Evolutionary conservation across 225 moss, liverwort and hornwort genomes (phyloP).

Genomic region (Sphagnum contortum): DNA sequence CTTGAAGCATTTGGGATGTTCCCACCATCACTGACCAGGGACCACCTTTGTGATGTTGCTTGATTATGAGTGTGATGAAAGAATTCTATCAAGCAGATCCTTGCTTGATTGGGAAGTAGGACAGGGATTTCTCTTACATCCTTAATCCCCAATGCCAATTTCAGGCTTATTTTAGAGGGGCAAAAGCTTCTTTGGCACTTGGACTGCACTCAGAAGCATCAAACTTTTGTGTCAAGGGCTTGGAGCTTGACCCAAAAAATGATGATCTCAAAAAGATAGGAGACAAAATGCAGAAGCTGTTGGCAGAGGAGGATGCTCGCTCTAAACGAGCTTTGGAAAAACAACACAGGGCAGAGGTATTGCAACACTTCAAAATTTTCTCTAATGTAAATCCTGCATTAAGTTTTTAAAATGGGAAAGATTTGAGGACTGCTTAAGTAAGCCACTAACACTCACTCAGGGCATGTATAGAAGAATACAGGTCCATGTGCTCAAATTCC

Average conservation of each 20-base stretch:
- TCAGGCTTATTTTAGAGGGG: constrained; percentile 89
- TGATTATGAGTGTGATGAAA: too few species aligned
- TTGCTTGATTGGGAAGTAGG: too few species aligned
- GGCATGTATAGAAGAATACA: too few species aligned
- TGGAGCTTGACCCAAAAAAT: constrained; percentile 55
- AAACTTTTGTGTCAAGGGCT: constrained; percentile 41
- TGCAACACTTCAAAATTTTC: neutral
- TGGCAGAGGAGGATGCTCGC: constrained; percentile 47
- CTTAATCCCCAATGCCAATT: neutral
- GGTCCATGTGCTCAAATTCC: too few species aligned
- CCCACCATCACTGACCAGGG: too few species aligned
- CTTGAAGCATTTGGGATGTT: too few species aligned
- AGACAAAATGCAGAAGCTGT: constrained; percentile 44
- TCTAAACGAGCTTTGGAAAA: constrained; percentile 47
- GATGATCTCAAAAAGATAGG: constrained; percentile 53
- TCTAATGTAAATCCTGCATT: neutral
- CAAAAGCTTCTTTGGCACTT: constrained; percentile 77
- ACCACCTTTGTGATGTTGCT: too few species aligned
- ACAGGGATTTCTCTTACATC: too few species aligned
- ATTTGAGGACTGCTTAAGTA: neutral
- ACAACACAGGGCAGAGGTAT: constrained; percentile 54
- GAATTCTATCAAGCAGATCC: too few species aligned
- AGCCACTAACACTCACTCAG: too few species aligned
- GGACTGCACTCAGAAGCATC: constrained; percentile 62
- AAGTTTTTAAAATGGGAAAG: too few species aligned